phyloP scores from a whole-genome alignment of 176 grass and related monocot species.

The Aechmea fasciata region DNA sequence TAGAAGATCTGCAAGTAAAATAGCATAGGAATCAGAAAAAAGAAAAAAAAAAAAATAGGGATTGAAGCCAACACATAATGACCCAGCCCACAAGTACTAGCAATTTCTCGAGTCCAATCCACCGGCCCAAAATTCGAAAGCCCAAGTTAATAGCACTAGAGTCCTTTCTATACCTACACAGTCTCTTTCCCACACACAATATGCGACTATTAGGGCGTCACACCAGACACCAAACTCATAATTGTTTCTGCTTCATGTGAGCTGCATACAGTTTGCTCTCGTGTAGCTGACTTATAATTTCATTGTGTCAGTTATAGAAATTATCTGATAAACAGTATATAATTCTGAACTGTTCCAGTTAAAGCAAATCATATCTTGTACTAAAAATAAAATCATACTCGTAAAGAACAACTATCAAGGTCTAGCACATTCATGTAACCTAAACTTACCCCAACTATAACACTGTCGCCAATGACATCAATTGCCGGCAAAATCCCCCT shows the following conservation, averaged over 20 bases:
- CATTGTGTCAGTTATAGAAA: background rate
- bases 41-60: background rate
- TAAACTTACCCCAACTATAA: conserved; percentile 44
- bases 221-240: too few species aligned
- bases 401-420: background rate
- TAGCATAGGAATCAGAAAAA: background rate
- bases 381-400: background rate
- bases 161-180: too few species aligned
- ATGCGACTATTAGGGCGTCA: too few species aligned
- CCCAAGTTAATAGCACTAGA: too few species aligned
- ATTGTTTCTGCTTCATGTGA: background rate
- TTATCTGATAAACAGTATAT: background rate
- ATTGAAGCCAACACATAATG: too few species aligned
- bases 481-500: conserved; percentile 55
- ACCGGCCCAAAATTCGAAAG: too few species aligned
- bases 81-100: too few species aligned
- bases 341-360: background rate
- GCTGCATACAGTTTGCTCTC: background rate
- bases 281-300: background rate
- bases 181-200: too few species aligned
- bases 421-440: background rate
- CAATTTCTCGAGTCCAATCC: too few species aligned
- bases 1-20: conserved; percentile 51
- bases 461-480: conserved; percentile 36
- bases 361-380: background rate